Conservation (phyloP, 2,329 filamentous ascomycete genomes). For the Venturiaceae sp. region DNA sequence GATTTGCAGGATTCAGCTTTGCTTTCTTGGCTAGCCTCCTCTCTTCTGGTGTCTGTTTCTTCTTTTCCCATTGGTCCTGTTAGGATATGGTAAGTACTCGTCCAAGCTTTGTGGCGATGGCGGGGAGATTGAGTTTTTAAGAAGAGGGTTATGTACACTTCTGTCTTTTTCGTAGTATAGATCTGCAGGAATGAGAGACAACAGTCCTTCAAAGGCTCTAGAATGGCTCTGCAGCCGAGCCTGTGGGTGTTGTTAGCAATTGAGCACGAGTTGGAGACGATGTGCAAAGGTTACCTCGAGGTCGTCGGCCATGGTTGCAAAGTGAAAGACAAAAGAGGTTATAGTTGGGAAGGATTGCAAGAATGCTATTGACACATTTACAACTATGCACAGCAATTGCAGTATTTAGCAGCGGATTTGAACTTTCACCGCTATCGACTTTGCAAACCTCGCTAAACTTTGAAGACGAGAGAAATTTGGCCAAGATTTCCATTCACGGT, state of each 20-base stretch:
- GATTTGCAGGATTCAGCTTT: conserved; percentile 85
- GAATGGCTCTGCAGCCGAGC: conserved; percentile 47
- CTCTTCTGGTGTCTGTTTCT: conserved; percentile 91
- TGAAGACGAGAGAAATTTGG: not conserved
- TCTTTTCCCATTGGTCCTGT: conserved; percentile 87
- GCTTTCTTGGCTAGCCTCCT: conserved; percentile 72
- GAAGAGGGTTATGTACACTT: conserved; percentile 8
- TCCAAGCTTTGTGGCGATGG: conserved; percentile 1
- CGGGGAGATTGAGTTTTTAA: conserved; percentile 3
- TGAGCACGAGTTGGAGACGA: not conserved
- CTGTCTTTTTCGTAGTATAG: conserved; percentile 81
- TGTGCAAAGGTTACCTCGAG: conserved; percentile 25
- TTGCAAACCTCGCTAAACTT: not conserved
- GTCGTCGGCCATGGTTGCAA: conserved; percentile 25
- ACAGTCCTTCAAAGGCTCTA: conserved; percentile 74
- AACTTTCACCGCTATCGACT: not conserved
- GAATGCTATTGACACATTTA: not conserved
- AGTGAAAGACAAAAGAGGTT: not conserved
- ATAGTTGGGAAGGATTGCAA: not conserved
- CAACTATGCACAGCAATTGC: not conserved
- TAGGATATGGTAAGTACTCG: conserved; percentile 6
- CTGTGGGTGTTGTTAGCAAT: conserved; percentile 27
- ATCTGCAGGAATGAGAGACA: conserved; percentile 83
- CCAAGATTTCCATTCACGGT: conserved; percentile 2
- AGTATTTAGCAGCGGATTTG: not conserved